Evolutionary conservation across 148 eudicot genomes (phyloP).

Genomic region (Arbutus unedo): DNA sequence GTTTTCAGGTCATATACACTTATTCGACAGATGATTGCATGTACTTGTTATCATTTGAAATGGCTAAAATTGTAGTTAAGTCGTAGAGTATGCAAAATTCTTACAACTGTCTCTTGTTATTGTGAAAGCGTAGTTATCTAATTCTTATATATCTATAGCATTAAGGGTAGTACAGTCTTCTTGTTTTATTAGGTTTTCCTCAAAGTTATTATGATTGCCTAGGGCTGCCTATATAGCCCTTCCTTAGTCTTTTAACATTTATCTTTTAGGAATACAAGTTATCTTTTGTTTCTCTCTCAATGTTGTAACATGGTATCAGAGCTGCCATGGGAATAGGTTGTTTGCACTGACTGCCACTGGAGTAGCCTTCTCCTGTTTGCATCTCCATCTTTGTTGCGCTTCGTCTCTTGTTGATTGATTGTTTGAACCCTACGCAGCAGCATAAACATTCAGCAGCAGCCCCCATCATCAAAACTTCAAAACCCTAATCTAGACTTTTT

Average conservation of each 20-base stretch:
- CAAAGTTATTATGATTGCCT: no score
- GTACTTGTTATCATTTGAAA: not conserved
- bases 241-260: not conserved
- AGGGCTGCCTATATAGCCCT: not conserved
- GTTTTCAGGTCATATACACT: not conserved
- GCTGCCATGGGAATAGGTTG: not conserved
- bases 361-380: not conserved
- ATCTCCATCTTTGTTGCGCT: no score
- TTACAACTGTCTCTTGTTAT: slow-evolving; percentile 4
- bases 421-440: no score
- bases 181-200: not conserved
- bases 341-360: no score
- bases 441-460: no score
- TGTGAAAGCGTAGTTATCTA: not conserved
- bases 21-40: not conserved
- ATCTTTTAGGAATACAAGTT: not conserved
- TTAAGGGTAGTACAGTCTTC: not conserved
- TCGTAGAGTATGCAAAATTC: not conserved
- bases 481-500: no score
- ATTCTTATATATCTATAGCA: not conserved
- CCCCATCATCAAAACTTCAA: no score
- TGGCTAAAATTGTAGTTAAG: not conserved
- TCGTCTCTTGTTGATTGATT: not conserved
- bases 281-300: not conserved
- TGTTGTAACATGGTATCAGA: not conserved